Evolutionary conservation across 345 rosid species (phyloP), one percentile per base, ranked within the genome.

Genomic region (Corchorus capsularis): DNA sequence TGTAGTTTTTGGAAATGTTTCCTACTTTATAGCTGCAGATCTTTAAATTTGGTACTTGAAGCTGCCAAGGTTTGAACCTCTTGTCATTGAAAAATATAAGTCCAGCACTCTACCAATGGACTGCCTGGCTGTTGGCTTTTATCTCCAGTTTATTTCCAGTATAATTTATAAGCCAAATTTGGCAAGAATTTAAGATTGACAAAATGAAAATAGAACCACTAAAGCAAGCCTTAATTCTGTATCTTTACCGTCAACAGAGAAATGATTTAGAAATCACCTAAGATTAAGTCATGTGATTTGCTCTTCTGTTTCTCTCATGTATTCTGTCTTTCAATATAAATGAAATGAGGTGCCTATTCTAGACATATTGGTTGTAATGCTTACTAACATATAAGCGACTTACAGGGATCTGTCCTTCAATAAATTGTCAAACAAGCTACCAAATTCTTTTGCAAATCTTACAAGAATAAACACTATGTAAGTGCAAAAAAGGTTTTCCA

Each of bases 391-490:
- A 45, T 22, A 60, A 52, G 41, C 79, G 80, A 63, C 76, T 74
- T 83, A 69, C 91, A 93, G 99, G 86, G 97, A 93, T 89, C 77
- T 96, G 56, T 93, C 98, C 67, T 75, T 67, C 77, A 96, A 96
- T 87, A 72, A 84, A 78, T 82, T 96, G 76, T 77, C 88, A n/a
- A 96, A 93, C 39, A 81, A 89, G 66, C 85, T 93, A 61, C 98
- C 98, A 3, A 89, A 76, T 57, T 87, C 94, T 84, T 86, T 93
- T 67, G 85, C 89, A 45, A 80, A 84, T 11, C 87, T 93, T 39
- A 76, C 91, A 79, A 85, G 86, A 70, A 85, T 93, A 63, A 80
- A 68, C 69, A 79, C 81, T 66, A 41, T 93, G 99, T 96, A 89
- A 88, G 94, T 37, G 79, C 57, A 63, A 53, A 41, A 53, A 27